Base-by-base conservation (phyloP, 495 filamentous ascomycete genomes). In the Beverwykella pulmonaria region DNA sequence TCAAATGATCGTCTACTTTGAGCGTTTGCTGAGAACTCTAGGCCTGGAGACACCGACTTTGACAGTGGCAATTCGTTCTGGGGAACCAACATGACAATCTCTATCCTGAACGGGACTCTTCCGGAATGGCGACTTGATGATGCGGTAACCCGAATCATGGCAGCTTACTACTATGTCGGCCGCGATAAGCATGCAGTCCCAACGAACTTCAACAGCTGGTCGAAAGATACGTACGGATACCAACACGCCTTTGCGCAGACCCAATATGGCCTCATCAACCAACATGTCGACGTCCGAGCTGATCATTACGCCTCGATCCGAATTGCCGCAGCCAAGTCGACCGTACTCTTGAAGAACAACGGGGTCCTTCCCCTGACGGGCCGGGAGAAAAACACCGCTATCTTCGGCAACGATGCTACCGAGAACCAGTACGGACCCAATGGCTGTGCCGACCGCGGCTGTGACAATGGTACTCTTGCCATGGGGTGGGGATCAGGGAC, bases 401-500 rank as follows among this genome's bases (percentile, higher is more conserved):
- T 98, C n/a, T 84, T 97, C 65, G 92, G 95, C 23, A 86, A 90
- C 41, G 93, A 97, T 71, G 93, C 93, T 20, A 90, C 87, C 3
- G 84, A 86, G 9, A 93, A 90, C 69, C 81, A 84, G 0, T 79
- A 80, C 30, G 94, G 94, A n/a, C 90, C 92, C 19, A 97, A 98
- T 74, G 87, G 89, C 22, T 97, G 92, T 74, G 30, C 70, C 41
- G 91, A 98, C 77, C 86, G 90, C 41, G 87, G 89, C n/a, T 97
- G 94, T 65, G 81, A 92, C 73, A 84, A 86, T 46, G 93, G 93
- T 29, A 97, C 93, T 6, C 82, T 97, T 29, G 94, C 90, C 29
- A 93, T 96, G 88, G 93, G 86, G 52, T 98, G 93, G 94, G 94
- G 93, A 34, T 92, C 89, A 63, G 94, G 94, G 56, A 91, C 90